phyloP scores from a whole-genome alignment of 176 grass and related monocot genomes.

The Ampelocalamus luodianensis region DNA sequence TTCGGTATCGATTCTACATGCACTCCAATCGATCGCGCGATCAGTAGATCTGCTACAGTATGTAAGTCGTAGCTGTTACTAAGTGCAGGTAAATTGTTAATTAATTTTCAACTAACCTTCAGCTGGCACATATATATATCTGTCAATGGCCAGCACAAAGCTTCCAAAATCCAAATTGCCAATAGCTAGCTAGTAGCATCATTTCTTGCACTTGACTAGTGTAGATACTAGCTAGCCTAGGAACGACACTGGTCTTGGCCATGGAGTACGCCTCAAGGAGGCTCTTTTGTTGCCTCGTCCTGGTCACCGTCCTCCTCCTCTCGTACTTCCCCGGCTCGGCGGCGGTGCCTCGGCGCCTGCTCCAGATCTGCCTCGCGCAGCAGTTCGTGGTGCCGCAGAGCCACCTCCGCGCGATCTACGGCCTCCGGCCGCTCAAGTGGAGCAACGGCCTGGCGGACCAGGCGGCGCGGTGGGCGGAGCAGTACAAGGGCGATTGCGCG shows the following conservation, averaged over 20 bases:
- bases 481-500: slow-evolving; percentile 53
- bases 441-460: slow-evolving; percentile 48
- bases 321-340: background rate
- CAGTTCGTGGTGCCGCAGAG: slow-evolving; percentile 45
- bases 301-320: slow-evolving; percentile 14
- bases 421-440: slow-evolving; percentile 55
- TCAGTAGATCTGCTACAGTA: slow-evolving; percentile 17
- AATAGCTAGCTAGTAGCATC: background rate
- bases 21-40: slow-evolving; percentile 6
- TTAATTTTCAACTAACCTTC: background rate
- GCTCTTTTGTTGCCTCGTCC: slow-evolving; percentile 7
- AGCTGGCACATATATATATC: background rate
- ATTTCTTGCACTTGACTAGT: slow-evolving; percentile 34
- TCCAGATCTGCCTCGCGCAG: slow-evolving; percentile 46
- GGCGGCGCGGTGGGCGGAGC: slow-evolving; percentile 42
- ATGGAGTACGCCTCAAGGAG: slow-evolving; percentile 53
- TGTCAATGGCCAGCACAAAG: background rate
- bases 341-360: slow-evolving; percentile 24
- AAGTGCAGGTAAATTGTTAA: background rate
- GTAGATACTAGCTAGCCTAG: background rate
- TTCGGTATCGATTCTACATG: background rate
- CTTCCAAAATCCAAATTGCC: background rate
- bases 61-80: background rate
- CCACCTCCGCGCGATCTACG: slow-evolving; percentile 49
- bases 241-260: slow-evolving; percentile 21